Evolutionary conservation across 208 protist genomes (phyloP).

Genomic region (Novymonas esmeraldas): DNA sequence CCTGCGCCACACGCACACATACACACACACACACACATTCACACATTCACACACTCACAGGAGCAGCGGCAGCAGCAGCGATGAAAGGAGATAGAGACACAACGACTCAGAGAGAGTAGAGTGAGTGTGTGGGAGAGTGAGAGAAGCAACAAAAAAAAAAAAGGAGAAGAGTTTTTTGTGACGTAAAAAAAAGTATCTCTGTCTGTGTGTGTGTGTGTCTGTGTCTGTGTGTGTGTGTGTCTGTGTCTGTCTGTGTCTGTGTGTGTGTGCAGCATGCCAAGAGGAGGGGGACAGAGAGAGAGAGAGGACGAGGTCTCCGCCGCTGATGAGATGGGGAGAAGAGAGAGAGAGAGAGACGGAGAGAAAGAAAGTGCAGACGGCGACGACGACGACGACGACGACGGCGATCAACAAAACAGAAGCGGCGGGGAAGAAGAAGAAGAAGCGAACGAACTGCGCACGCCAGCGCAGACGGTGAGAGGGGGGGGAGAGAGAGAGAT

Average conservation of each 20-base stretch:
- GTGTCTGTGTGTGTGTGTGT: background rate
- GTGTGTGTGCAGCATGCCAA: background rate
- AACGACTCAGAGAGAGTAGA: background rate
- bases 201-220: no score
- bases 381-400: background rate
- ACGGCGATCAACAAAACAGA: background rate
- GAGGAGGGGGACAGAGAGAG: slow-evolving; percentile 1
- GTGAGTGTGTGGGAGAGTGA: background rate
- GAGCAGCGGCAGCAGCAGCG: background rate
- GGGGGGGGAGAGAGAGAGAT: background rate
- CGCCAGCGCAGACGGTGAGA: no score
- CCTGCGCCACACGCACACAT: no score
- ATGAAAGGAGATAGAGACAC: background rate
- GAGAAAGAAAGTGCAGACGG: no score
- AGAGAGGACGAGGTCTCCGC: background rate
- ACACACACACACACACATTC: background rate
- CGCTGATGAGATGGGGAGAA: background rate
- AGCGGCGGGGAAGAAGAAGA: background rate
- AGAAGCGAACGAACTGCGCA: no score
- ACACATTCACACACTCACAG: background rate
- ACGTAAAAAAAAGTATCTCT: background rate
- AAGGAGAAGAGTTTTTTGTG: background rate
- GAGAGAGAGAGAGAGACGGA: background rate
- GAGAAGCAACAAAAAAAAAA: background rate
- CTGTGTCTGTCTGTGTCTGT: background rate